A percentile compares a stretch with the other conserved stretches of the same genome.
Evolutionary conservation across 495 filamentous ascomycete species (phyloP).

Genomic region (Rhypophila decipiens): DNA sequence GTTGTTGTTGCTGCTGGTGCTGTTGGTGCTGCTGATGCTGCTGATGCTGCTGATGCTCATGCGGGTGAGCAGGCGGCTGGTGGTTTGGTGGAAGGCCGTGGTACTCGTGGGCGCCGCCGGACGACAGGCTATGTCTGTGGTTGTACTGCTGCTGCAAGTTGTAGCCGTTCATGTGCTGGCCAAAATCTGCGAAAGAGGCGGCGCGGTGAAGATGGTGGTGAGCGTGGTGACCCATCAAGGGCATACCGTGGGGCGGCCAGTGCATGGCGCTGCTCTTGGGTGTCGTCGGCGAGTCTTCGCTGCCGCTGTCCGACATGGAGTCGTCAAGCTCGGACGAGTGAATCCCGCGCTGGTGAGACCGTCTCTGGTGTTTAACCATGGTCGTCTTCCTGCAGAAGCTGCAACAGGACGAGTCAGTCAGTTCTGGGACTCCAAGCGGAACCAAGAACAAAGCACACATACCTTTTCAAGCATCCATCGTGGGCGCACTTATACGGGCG

Average conservation of each 20-base stretch:
- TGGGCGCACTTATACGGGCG: constrained; percentile 78
- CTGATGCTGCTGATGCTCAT: constrained; percentile 13
- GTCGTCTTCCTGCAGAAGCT: constrained; percentile 89
- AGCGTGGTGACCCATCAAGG: constrained; percentile 19
- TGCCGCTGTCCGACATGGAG: constrained; percentile 50
- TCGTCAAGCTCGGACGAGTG: constrained; percentile 49
- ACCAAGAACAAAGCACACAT: constrained; percentile 16
- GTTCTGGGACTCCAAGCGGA: constrained; percentile 13
- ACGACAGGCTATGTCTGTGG: constrained; percentile 40
- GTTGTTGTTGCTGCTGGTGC: constrained; percentile 20
- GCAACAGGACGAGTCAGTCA: constrained; percentile 17
- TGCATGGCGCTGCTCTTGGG: constrained; percentile 34
- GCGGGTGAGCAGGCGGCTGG: constrained; percentile 7
- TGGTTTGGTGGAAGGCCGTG: constrained; percentile 15
- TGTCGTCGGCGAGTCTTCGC: constrained; percentile 44
- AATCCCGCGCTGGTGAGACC: constrained; percentile 59
- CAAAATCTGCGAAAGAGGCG: constrained; percentile 38
- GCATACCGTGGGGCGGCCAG: constrained; percentile 28
- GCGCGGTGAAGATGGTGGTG: constrained; percentile 35
- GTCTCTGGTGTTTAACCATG: constrained; percentile 73
- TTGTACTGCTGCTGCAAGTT: constrained; percentile 29
- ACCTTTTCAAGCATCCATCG: constrained; percentile 77
- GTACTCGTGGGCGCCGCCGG: constrained; percentile 33
- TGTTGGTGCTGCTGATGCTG: constrained; percentile 5
- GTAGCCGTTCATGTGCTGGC: constrained; percentile 36